Percentiles rank a stretch among this genome's conserved stretches.
Evolutionary conservation across 768 basidiomycete species (phyloP).

Genomic region (Boletus subparvulus): DNA sequence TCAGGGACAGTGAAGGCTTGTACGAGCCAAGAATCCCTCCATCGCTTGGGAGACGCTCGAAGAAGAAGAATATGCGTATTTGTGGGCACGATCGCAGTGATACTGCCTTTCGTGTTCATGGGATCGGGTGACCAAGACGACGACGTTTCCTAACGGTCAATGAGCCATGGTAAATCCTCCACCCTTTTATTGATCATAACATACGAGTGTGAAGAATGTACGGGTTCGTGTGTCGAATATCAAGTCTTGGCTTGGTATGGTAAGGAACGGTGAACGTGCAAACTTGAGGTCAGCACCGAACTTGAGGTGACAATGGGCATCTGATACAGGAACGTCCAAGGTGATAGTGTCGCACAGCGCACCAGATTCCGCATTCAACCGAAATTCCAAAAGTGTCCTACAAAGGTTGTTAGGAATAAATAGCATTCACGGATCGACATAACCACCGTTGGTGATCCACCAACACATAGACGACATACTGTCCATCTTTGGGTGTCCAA

Average conservation of each 20-base stretch:
- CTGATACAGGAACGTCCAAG: background rate
- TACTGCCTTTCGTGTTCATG: too few species aligned
- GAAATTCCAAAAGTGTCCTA: background rate
- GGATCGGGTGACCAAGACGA: background rate
- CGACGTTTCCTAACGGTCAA: background rate
- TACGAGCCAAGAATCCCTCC: too few species aligned
- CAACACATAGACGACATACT: background rate
- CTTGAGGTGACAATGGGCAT: too few species aligned
- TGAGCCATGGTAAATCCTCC: background rate
- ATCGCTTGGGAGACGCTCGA: accelerated
- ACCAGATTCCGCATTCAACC: background rate
- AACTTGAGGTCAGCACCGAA: too few species aligned
- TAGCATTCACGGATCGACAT: background rate
- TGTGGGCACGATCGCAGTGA: background rate
- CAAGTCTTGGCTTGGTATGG: background rate
- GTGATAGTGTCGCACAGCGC: background rate
- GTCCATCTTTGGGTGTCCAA: background rate
- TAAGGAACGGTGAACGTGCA: too few species aligned
- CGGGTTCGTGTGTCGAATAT: background rate
- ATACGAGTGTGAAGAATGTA: background rate
- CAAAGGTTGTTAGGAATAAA: background rate
- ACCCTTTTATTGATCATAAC: background rate
- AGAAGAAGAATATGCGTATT: background rate
- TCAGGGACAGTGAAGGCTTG: background rate
- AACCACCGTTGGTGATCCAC: background rate